Conservation (phyloP, 73 alveolate genomes). For the Tetrahymena elliotti region DNA sequence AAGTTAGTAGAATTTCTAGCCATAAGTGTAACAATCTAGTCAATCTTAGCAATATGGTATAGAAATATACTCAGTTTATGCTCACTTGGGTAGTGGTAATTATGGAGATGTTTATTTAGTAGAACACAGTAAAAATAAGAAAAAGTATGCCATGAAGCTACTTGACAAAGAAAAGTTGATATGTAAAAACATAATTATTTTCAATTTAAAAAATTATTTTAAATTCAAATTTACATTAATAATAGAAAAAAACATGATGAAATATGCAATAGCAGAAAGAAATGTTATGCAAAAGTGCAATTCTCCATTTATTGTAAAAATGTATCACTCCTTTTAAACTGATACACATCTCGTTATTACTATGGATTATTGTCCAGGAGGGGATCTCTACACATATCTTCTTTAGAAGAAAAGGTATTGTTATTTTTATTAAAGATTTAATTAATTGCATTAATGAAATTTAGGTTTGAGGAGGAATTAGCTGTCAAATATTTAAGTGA, state of each 20-base stretch:
- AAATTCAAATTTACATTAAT: conserved; percentile 1
- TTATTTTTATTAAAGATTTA: background rate
- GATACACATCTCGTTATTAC: background rate
- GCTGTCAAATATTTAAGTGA: conserved; percentile 69
- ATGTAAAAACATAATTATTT: background rate
- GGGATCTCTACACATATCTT: conserved; percentile 58
- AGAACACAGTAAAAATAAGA: conserved; percentile 42
- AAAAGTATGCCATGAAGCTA: conserved; percentile 84
- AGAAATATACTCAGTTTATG: conserved; percentile 42
- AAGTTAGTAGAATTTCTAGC: background rate
- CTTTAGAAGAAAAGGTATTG: background rate
- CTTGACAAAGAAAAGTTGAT: conserved; percentile 47
- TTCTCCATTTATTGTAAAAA: background rate
- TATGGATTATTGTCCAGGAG: conserved; percentile 42
- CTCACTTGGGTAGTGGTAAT: conserved; percentile 78
- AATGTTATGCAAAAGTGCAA: background rate
- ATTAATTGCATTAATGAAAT: background rate
- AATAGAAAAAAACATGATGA: background rate
- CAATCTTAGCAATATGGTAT: background rate
- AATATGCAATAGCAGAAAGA: background rate
- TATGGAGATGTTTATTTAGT: conserved; percentile 90
- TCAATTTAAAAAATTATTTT: background rate
- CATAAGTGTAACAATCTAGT: background rate
- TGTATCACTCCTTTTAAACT: background rate
- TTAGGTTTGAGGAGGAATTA: conserved; percentile 57